Conservation (phyloP, 306 rosid species). For the Inga oerstediana region DNA sequence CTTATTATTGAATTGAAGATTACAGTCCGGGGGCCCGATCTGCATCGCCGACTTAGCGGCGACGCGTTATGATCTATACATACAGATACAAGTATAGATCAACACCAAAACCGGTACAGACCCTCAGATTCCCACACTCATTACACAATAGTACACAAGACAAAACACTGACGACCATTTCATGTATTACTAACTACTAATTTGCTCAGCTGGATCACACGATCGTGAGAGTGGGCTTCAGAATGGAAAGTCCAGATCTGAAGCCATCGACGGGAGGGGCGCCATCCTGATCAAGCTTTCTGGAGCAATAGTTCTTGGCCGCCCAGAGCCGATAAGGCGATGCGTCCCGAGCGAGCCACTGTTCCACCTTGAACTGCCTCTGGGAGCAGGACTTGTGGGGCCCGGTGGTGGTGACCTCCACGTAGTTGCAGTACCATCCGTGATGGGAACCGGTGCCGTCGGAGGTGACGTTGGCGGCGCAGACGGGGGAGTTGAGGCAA, state of each 20-base stretch:
- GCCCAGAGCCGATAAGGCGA: slow-evolving; percentile 69
- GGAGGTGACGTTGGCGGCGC: slow-evolving; percentile 77
- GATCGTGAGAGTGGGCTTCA: not conserved
- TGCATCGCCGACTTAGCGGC: not conserved
- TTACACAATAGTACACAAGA: not conserved
- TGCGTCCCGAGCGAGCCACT: slow-evolving; percentile 82
- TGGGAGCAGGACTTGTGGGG: slow-evolving; percentile 55
- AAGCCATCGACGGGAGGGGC: not conserved
- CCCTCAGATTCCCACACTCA: not conserved
- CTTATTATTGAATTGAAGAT: not conserved
- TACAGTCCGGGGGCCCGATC: not conserved
- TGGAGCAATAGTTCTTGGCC: slow-evolving; percentile 45
- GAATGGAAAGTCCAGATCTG: slow-evolving; percentile 35
- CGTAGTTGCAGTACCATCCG: slow-evolving; percentile 92
- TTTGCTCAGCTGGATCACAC: not conserved
- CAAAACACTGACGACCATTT: not conserved
- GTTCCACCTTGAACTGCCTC: slow-evolving; percentile 59
- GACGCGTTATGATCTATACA: not conserved
- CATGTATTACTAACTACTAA: not conserved
- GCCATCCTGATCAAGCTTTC: not conserved
- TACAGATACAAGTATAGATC: not conserved
- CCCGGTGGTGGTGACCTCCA: slow-evolving; percentile 73
- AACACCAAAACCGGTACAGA: not conserved
- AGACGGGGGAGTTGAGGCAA: slow-evolving; percentile 61
- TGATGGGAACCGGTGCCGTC: slow-evolving; percentile 77